Conservation (phyloP, 139 green algal genomes). For the Coelastrella sp. region DNA sequence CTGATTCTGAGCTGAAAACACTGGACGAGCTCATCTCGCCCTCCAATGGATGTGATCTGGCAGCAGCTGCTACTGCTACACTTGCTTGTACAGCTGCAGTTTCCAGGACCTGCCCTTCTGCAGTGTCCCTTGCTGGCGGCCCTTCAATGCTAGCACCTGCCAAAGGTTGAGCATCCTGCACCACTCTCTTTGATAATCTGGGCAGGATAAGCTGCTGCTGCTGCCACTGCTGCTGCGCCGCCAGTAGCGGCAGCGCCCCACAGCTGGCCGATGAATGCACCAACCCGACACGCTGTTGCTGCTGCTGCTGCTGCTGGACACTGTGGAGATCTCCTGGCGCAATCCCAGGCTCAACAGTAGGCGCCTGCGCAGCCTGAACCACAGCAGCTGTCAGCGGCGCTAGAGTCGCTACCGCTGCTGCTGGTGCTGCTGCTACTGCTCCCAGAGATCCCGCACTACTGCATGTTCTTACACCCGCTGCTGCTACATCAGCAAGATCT, state of each 20-base stretch:
- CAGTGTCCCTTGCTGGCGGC: no score
- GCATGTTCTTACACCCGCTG: neutral
- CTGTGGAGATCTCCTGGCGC: neutral
- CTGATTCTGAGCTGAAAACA: neutral
- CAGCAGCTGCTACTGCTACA: neutral
- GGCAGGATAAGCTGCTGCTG: neutral
- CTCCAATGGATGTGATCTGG: neutral
- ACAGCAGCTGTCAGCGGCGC: slow-evolving; percentile 5
- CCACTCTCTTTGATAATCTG: neutral
- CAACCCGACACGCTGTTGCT: neutral
- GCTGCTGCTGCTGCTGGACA: slow-evolving; percentile 6
- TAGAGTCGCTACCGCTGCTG: neutral
- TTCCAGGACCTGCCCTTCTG: no score
- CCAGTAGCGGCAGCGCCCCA: slow-evolving; percentile 20
- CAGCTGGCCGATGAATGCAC: neutral
- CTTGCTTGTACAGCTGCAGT: no score
- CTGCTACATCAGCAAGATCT: slow-evolving; percentile 3
- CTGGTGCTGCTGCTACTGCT: slow-evolving; percentile 16
- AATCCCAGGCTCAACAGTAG: neutral
- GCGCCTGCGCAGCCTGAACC: neutral
- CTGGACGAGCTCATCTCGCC: neutral
- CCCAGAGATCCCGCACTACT: neutral
- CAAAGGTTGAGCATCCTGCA: neutral
- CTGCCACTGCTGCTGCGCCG: neutral
- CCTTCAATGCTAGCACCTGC: neutral